A percentile compares a stretch with the other conserved stretches of the same genome.
Conservation (phyloP, 2,329 filamentous ascomycete genomes). For the Aspergillus hiratsukae region DNA sequence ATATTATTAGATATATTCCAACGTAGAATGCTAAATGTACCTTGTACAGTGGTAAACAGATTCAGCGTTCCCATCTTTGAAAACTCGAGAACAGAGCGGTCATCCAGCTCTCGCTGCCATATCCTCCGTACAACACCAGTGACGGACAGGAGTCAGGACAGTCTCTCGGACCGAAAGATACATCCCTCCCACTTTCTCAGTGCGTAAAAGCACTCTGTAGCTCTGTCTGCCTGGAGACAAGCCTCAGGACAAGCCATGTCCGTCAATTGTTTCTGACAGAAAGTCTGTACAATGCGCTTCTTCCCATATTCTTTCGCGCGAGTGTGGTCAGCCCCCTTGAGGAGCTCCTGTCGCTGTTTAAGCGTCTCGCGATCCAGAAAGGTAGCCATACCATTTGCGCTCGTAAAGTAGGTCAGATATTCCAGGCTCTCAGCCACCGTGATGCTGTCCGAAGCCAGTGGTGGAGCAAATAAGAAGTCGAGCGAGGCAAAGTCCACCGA, state of each 20-base stretch:
- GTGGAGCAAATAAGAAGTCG: constrained; percentile 13
- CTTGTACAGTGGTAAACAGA: constrained; percentile 21
- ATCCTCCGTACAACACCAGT: constrained; percentile 17
- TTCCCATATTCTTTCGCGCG: too few relatives aligned
- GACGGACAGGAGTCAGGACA: too few relatives aligned
- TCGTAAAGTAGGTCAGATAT: constrained; percentile 21
- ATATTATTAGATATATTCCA: not conserved
- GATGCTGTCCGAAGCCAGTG: constrained; percentile 8
- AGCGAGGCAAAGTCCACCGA: constrained; percentile 14
- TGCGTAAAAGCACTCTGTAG: constrained; percentile 14
- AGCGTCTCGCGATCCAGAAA: constrained; percentile 18
- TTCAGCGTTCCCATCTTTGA: constrained; percentile 20
- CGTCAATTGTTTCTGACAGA: constrained; percentile 4
- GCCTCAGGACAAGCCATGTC: constrained; percentile 22
- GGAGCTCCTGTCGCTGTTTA: constrained; percentile 13
- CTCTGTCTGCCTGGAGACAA: constrained; percentile 24
- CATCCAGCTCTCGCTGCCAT: constrained; percentile 14
- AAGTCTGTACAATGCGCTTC: not conserved
- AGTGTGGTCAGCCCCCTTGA: not conserved
- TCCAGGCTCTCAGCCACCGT: constrained; percentile 15
- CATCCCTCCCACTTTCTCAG: constrained; percentile 18
- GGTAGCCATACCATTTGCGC: constrained; percentile 16
- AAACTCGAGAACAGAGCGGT: constrained; percentile 9
- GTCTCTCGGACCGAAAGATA: constrained; percentile 12
- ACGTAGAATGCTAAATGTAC: constrained; percentile 4